Evolutionary conservation across 345 rosid species (phyloP), one percentile per base, ranked within the genome.

Genomic region (Eucalyptus tenuipes): DNA sequence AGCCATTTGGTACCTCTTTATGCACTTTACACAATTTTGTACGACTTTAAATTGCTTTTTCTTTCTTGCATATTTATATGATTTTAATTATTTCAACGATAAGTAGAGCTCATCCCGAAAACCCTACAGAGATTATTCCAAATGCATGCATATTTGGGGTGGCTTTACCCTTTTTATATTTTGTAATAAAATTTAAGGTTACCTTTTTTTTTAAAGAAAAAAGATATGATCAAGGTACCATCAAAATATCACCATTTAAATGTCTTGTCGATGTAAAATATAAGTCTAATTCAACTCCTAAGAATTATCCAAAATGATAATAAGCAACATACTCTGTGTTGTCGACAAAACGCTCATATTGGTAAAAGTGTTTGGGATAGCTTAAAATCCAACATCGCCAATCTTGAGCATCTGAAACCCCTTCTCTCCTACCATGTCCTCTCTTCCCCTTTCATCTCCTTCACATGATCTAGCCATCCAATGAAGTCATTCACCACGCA

Each of bases 401-500:
- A 37, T 71, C 25, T 33, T 3, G 7, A 71, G 25, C 4, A 33
- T 9, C 1, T 71, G 4, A 25, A 9, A 9, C 4, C 81, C 80
- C 42, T 29, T 2, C 13, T 3, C 24, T 8, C 24, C 4, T 16
- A 2, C 17, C 81, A 4, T 17, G 5, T 2, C 40, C 13, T 33
- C 7, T 12, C 13, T 71, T 5, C 4, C 44, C 44, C 80, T 25
- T 10, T 71, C 45, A 37, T 71, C 81, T 71, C 4, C 27, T 18
- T 33, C 81, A 10, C 13, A 37, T 31, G 80, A 33, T 68, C 4
- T 8, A 4, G 25, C 44, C 13, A 52, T 68, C 42, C 6, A 3
- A 3, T 3, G 20, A 4, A 68, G 79, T 4, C 79, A 31, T 16
- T 16, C 12, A 6, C 7, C 1, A 6, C 2, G 3, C 22, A 10